phyloP scores from a whole-genome alignment of 169 alveolate species.

The Cryptosporidium viatorum region DNA sequence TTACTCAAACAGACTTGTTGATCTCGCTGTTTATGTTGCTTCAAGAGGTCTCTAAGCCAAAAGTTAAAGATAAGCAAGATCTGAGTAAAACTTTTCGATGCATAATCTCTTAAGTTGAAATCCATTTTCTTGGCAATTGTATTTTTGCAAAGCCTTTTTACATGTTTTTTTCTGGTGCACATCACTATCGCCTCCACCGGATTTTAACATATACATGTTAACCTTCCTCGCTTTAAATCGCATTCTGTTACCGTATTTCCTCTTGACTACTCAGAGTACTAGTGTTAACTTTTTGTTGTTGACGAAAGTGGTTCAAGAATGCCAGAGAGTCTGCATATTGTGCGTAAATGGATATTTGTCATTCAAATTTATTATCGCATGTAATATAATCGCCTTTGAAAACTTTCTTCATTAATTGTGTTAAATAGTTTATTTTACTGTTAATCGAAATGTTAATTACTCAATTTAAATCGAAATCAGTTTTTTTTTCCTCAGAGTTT shows the following conservation, averaged over 20 bases:
- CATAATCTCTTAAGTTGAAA: too few relatives aligned
- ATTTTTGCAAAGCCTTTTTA: background rate
- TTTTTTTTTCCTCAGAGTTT: too few relatives aligned
- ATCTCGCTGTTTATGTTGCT: slow-evolving; percentile 87
- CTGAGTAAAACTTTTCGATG: background rate
- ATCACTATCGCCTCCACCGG: too few relatives aligned
- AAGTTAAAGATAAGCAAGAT: background rate
- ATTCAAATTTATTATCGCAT: background rate
- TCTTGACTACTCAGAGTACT: too few relatives aligned
- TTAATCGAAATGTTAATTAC: background rate
- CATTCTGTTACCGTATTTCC: background rate
- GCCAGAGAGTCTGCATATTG: background rate
- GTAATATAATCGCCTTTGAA: background rate
- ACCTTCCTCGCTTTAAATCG: too few relatives aligned
- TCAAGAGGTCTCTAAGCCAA: slow-evolving; percentile 55
- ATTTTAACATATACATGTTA: too few relatives aligned
- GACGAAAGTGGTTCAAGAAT: background rate
- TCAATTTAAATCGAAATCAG: too few relatives aligned
- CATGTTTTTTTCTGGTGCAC: background rate
- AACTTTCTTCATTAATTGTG: background rate
- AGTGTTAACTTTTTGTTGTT: background rate
- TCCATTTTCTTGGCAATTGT: background rate
- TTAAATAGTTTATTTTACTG: background rate
- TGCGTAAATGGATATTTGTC: background rate
- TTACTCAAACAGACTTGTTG: slow-evolving; percentile 96